These are phyloP conservation scores for Peniophora sp. DNA, from an alignment of 1,284 basidiomycete genomes.

Conservation along the genomic window DNA sequence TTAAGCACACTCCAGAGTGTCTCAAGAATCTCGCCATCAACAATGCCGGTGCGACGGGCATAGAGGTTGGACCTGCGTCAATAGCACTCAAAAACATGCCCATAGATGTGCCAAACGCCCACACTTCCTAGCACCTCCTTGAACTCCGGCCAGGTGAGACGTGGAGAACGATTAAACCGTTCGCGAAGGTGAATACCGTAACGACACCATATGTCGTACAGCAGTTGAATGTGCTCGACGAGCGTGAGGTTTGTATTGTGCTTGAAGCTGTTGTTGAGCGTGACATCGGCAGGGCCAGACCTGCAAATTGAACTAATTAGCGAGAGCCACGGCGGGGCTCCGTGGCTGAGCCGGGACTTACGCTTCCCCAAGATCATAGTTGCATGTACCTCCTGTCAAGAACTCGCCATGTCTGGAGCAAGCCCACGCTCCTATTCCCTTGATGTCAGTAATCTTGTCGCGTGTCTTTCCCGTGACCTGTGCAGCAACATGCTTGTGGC, in stretches of 20 bases:
- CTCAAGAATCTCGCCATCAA: constrained; percentile 5
- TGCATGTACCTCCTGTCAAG: no score
- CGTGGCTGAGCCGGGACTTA: no score
- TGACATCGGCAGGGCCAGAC: no score
- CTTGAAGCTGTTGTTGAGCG: neutral
- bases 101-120: constrained; percentile 4
- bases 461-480: no score
- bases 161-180: neutral
- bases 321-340: no score
- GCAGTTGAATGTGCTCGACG: neutral
- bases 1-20: constrained; percentile 4
- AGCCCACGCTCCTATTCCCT: no score
- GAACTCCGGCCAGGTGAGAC: neutral
- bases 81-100: constrained; percentile 2
- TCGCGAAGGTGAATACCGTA: neutral
- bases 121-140: neutral
- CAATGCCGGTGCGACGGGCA: neutral
- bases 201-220: neutral
- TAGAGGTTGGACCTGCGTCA: neutral
- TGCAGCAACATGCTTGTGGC: no score
- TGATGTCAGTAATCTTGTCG: no score
- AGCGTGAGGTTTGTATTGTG: neutral
- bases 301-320: no score
- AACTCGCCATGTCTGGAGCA: no score
- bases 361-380: no score